Conservation (phyloP, 2,329 filamentous ascomycete genomes). For the Aureobasidium sp. region DNA sequence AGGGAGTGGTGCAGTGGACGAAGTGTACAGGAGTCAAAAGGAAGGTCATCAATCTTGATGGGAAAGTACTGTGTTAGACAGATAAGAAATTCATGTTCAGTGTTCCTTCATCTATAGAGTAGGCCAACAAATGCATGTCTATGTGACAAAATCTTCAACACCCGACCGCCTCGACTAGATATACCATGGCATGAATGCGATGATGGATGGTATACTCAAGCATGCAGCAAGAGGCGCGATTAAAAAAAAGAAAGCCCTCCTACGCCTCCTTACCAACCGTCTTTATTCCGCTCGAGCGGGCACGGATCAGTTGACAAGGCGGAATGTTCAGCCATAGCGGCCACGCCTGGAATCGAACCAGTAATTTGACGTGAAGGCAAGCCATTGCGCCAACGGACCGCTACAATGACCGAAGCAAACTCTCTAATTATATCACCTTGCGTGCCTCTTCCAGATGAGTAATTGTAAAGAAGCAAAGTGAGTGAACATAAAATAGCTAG, state of each 20-base stretch:
- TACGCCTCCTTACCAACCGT: neutral
- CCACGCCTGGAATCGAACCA: constrained; percentile 4
- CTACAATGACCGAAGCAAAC: neutral
- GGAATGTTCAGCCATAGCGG: neutral
- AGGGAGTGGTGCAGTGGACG: constrained; percentile 23
- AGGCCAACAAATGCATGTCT: too few relatives aligned
- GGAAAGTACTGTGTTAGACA: neutral
- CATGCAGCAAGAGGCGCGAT: too few relatives aligned
- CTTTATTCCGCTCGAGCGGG: neutral
- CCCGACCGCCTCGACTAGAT: too few relatives aligned
- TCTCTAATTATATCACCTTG: neutral
- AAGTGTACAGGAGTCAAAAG: neutral
- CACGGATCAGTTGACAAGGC: neutral
- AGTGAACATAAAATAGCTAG: neutral
- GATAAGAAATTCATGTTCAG: too few relatives aligned
- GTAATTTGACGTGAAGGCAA: neutral
- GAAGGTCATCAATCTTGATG: neutral
- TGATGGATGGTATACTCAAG: too few relatives aligned
- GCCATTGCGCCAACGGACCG: neutral
- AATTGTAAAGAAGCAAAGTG: neutral
- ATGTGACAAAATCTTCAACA: too few relatives aligned
- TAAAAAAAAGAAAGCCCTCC: neutral
- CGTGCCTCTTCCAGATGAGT: too few relatives aligned
- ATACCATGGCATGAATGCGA: too few relatives aligned
- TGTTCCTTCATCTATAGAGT: too few relatives aligned